Percentiles rank a stretch among this genome's conserved stretches.
phyloP scores from a whole-genome alignment of 805 yeast genomes.

The Blastobotrys americana region DNA sequence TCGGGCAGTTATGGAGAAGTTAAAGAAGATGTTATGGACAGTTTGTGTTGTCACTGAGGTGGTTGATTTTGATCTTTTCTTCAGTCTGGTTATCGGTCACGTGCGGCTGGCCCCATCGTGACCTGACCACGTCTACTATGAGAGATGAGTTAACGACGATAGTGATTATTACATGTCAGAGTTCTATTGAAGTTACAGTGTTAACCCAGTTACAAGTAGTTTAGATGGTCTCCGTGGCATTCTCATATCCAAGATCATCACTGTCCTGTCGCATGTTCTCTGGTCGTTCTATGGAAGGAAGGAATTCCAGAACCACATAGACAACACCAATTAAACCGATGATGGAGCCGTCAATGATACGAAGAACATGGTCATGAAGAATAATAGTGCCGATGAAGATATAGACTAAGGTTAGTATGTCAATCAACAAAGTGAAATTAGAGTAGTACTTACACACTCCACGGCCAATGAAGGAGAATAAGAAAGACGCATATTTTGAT shows the following conservation, averaged over 20 bases:
- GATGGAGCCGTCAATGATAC: constrained; percentile 51
- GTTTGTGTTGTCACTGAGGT: not conserved
- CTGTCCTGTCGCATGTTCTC: constrained; percentile 52
- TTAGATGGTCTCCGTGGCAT: constrained; percentile 27
- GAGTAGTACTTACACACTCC: constrained; percentile 47
- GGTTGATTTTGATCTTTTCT: too few relatives aligned
- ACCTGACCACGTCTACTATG: too few relatives aligned
- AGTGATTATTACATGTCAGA: too few relatives aligned
- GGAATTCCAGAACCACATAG: constrained; percentile 56
- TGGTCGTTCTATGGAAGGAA: constrained; percentile 73
- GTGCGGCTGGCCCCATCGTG: too few relatives aligned
- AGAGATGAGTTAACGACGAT: too few relatives aligned
- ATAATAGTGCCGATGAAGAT: constrained; percentile 43
- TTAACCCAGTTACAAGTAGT: too few relatives aligned
- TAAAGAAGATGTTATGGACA: not conserved
- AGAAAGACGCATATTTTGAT: constrained; percentile 43
- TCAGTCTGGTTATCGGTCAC: too few relatives aligned
- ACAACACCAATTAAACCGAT: constrained; percentile 55
- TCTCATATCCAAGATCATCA: constrained; percentile 24
- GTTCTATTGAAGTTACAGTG: too few relatives aligned
- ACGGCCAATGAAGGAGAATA: constrained; percentile 63
- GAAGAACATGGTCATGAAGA: constrained; percentile 46
- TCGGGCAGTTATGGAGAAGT: not conserved
- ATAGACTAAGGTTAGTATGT: constrained; percentile 35
- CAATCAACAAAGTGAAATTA: not conserved